Conservation (phyloP, 1,139 yeast genomes). For the Eremothecium coryli region DNA sequence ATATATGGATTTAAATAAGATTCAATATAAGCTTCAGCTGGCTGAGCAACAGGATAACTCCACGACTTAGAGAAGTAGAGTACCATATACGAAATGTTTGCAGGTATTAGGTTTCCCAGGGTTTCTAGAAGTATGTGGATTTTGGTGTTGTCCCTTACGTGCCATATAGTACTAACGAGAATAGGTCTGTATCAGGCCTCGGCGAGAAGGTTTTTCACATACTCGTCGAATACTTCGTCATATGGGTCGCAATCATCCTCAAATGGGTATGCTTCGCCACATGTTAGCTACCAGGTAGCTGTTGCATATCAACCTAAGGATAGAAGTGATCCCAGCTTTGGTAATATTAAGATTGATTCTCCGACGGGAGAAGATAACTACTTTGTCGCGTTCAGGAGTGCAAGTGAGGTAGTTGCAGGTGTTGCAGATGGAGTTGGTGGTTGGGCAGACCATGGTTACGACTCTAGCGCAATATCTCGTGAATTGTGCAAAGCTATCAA, state of each 20-base stretch:
- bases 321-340: conserved; percentile 39
- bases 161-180: conserved; percentile 8
- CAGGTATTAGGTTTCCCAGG: conserved; percentile 4
- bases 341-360: conserved; percentile 35
- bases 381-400: conserved; percentile 41
- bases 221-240: conserved; percentile 5
- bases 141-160: neutral
- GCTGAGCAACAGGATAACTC: no score
- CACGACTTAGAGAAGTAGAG: no score
- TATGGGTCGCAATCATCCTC: conserved; percentile 6
- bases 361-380: conserved; percentile 87
- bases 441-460: conserved; percentile 88
- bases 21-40: no score
- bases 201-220: conserved; percentile 2
- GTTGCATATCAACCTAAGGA: conserved; percentile 71
- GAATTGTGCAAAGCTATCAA: conserved; percentile 47
- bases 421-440: conserved; percentile 99
- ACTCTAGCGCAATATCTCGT: conserved; percentile 71
- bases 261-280: conserved; percentile 3
- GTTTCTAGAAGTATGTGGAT: conserved; percentile 8
- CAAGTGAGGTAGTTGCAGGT: conserved; percentile 48
- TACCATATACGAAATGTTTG: no score
- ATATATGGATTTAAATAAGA: no score
- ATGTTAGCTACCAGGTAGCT: conserved; percentile 43
- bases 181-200: conserved; percentile 7